Evolutionary conservation across 2,329 filamentous ascomycete species (phyloP).

Genomic region (Ascocoryne sarcoides): DNA sequence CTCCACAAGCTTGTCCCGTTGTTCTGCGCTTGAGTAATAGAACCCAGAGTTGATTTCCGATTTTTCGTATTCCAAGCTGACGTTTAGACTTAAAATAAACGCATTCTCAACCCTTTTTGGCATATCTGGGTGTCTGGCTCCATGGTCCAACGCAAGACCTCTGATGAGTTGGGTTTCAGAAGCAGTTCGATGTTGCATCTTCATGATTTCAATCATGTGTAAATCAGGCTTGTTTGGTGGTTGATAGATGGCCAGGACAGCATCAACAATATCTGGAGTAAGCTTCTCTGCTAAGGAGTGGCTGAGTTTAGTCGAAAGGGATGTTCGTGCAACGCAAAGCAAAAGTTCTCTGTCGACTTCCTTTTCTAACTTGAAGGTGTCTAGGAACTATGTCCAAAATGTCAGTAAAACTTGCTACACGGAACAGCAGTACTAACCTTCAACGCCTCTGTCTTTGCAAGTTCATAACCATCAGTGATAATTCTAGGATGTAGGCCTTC

Average conservation of each 20-base stretch:
- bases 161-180: constrained; percentile 94
- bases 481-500: constrained; percentile 96
- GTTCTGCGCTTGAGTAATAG: constrained; percentile 95
- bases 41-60: constrained; percentile 98
- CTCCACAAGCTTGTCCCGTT: constrained; percentile 96
- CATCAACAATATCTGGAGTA: constrained; percentile 91
- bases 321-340: constrained; percentile 86
- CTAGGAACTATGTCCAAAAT: constrained; percentile 60
- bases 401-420: constrained; percentile 8
- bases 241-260: constrained; percentile 89
- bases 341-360: constrained; percentile 91
- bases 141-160: constrained; percentile 88
- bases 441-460: constrained; percentile 86
- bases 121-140: constrained; percentile 96
- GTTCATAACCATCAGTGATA: constrained; percentile 95
- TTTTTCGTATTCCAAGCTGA: constrained; percentile 97
- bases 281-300: constrained; percentile 79
- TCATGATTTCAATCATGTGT: constrained; percentile 99
- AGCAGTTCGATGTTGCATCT: constrained; percentile 96
- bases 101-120: constrained; percentile 94
- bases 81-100: constrained; percentile 88
- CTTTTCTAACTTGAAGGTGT: constrained; percentile 81
- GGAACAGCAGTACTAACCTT: constrained; percentile 47
- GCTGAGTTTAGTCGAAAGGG: constrained; percentile 92
- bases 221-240: constrained; percentile 86